A percentile compares a stretch with the other conserved stretches of the same genome.
Evolutionary conservation across 2,329 filamentous ascomycete genomes (phyloP).

Genomic region (Geosmithia flava): DNA sequence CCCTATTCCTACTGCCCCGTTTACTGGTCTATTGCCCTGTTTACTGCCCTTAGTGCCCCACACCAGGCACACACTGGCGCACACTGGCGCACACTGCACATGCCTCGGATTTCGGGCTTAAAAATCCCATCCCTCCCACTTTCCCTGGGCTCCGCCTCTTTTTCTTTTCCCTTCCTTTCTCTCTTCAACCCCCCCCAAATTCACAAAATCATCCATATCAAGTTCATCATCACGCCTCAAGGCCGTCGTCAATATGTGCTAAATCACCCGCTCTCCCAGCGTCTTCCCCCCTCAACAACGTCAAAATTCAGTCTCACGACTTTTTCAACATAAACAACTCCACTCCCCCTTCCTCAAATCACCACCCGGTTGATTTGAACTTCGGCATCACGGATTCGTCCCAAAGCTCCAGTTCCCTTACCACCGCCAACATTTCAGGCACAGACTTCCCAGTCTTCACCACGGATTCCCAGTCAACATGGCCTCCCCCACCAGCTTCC

Average conservation of each 20-base stretch:
- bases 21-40: too few species aligned
- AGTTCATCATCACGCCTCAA: conserved; percentile 15
- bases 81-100: neutral
- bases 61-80: neutral
- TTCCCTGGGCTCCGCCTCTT: conserved; percentile 6
- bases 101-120: conserved; percentile 3
- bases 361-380: conserved; percentile 57
- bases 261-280: conserved; percentile 30
- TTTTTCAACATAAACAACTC: conserved; percentile 17
- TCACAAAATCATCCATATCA: conserved; percentile 13
- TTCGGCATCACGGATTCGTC: conserved; percentile 45
- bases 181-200: conserved; percentile 19
- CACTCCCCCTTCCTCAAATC: conserved; percentile 34
- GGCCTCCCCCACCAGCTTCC: conserved; percentile 59
- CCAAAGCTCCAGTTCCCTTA: conserved; percentile 44
- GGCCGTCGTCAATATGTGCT: conserved; percentile 44
- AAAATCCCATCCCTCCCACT: conserved; percentile 8
- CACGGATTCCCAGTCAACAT: conserved; percentile 74
- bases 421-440: conserved; percentile 46
- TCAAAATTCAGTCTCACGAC: conserved; percentile 41
- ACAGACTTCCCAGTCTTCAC: conserved; percentile 66
- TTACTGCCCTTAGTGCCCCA: neutral
- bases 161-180: conserved; percentile 15
- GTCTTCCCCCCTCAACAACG: conserved; percentile 21
- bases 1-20: neutral